phyloP scores from a whole-genome alignment of 2,329 filamentous ascomycete species.

The Pestalotiopsis sp. region DNA sequence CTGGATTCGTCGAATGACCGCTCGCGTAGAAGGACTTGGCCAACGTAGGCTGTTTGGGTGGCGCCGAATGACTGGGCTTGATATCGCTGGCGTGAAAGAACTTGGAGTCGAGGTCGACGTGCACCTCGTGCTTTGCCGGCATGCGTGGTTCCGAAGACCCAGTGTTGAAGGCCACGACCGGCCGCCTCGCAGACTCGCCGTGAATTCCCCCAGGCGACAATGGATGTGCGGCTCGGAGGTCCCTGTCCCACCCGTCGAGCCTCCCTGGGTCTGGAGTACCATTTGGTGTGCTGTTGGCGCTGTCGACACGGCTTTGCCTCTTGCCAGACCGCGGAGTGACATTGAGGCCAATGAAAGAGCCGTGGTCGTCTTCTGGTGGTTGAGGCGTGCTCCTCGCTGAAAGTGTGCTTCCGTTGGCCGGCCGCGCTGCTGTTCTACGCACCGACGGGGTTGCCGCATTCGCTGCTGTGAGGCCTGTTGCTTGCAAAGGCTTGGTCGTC shows the following conservation, averaged over 20 bases:
- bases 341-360: conserved; percentile 64
- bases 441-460: conserved; percentile 48
- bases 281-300: conserved; percentile 66
- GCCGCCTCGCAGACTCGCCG: conserved; percentile 29
- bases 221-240: conserved; percentile 32
- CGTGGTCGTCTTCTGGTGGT: conserved; percentile 56
- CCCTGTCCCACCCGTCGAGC: conserved; percentile 45
- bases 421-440: conserved; percentile 29
- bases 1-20: conserved; percentile 35
- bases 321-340: conserved; percentile 79
- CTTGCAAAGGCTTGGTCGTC: conserved; percentile 33
- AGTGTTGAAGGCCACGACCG: conserved; percentile 43
- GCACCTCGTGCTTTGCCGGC: conserved; percentile 28
- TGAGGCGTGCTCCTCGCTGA: conserved; percentile 23
- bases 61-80: conserved; percentile 42
- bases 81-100: conserved; percentile 94
- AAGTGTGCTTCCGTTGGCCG: conserved; percentile 30
- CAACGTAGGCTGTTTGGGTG: conserved; percentile 25
- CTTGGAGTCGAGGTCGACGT: conserved; percentile 55
- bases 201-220: conserved; percentile 36
- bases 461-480: conserved; percentile 28
- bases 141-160: conserved; percentile 34
- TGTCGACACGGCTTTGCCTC: conserved; percentile 72
- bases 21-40: conserved; percentile 56
- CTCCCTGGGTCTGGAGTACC: conserved; percentile 57